Evolutionary conservation across 352 stramenopile genomes (phyloP).

Genomic region (Globisporangium emineosum): DNA sequence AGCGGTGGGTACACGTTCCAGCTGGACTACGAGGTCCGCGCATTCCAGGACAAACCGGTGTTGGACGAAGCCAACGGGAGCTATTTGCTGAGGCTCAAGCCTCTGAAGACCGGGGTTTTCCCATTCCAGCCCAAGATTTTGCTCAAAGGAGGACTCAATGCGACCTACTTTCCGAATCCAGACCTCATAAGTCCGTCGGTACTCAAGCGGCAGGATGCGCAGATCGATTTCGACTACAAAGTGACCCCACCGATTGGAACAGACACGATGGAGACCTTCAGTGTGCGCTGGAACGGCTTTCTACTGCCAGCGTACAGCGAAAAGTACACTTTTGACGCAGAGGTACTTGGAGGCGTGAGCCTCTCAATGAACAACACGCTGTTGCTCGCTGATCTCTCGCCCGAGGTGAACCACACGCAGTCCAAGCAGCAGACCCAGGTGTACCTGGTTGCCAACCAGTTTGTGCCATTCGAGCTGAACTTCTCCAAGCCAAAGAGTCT

Average conservation of each 20-base stretch:
- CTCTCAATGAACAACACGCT: conserved; percentile 22
- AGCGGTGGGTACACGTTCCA: conserved; percentile 44
- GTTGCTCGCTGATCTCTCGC: conserved; percentile 23
- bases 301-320: conserved; percentile 48
- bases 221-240: conserved; percentile 51
- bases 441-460: conserved; percentile 28
- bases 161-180: conserved; percentile 37
- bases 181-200: conserved; percentile 27
- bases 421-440: conserved; percentile 16
- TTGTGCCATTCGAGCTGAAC: conserved; percentile 45
- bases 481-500: conserved; percentile 41
- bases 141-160: conserved; percentile 54
- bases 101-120: conserved; percentile 21
- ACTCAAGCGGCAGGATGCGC: conserved; percentile 30
- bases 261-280: conserved; percentile 49
- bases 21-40: conserved; percentile 23
- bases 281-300: conserved; percentile 52
- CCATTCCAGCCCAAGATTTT: conserved; percentile 48
- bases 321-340: conserved; percentile 49
- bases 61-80: conserved; percentile 32
- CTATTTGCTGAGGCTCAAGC: conserved; percentile 37
- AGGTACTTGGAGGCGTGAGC: conserved; percentile 31
- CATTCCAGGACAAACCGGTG: conserved; percentile 26
- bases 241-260: conserved; percentile 28
- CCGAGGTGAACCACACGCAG: conserved; percentile 15